A percentile compares a stretch with the other conserved stretches of the same genome.
Evolutionary conservation across 1,139 yeast species (phyloP).

Genomic region (Suhomyces guaymorum): DNA sequence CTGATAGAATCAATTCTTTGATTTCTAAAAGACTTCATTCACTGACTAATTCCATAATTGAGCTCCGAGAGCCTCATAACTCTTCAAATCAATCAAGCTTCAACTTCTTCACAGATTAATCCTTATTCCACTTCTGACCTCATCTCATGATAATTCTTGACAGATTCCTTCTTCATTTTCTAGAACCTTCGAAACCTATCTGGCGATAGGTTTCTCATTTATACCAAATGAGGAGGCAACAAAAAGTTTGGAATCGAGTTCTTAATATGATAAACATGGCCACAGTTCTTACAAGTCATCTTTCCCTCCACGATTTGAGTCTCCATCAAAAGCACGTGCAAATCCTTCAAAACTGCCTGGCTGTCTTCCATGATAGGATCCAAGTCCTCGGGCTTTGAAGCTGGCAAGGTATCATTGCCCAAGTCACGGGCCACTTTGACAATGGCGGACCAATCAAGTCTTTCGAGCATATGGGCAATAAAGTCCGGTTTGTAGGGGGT

Average conservation of each 20-base stretch:
- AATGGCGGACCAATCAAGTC: constrained; percentile 88
- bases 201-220: no score
- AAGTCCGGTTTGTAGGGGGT: constrained; percentile 85
- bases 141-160: no score
- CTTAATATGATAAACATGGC: constrained; percentile 84
- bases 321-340: constrained; percentile 77
- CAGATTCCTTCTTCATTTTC: no score
- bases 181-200: no score
- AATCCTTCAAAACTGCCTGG: constrained; percentile 63
- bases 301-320: constrained; percentile 86
- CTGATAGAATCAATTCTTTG: no score
- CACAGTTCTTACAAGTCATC: constrained; percentile 85
- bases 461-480: constrained; percentile 70
- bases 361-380: constrained; percentile 59
- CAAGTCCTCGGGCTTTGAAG: constrained; percentile 61
- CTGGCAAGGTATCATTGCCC: constrained; percentile 67
- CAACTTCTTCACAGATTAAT: no score
- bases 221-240: constrained; percentile 80
- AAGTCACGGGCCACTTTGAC: constrained; percentile 73
- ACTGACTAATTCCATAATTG: no score
- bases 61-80: no score
- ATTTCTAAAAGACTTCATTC: no score
- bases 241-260: constrained; percentile 92
- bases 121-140: no score
- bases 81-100: no score